Percentiles rank a stretch among this genome's conserved stretches.
Conservation (phyloP, 495 filamentous ascomycete genomes). For the Penicillium malachiteum region DNA sequence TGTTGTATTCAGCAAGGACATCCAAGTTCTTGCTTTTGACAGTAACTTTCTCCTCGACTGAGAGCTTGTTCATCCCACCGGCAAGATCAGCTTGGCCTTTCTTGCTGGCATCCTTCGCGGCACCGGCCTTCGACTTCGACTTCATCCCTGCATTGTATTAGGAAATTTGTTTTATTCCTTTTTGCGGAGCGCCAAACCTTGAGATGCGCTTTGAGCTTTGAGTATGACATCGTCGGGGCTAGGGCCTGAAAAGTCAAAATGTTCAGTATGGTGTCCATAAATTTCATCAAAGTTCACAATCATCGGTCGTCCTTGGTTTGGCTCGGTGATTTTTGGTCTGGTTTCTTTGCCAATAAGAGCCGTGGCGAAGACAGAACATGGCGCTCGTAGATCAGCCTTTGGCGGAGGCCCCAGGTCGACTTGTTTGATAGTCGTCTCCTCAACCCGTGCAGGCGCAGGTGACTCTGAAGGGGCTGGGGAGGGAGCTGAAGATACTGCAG, state of each 20-base stretch:
- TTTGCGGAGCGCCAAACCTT: slow-evolving; percentile 70
- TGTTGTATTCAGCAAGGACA: slow-evolving; percentile 78
- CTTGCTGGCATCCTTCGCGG: slow-evolving; percentile 41
- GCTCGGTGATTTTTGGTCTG: slow-evolving; percentile 34
- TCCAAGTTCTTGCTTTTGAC: slow-evolving; percentile 85
- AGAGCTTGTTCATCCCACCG: slow-evolving; percentile 56
- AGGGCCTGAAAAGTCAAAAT: slow-evolving; percentile 76
- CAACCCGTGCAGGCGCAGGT: slow-evolving; percentile 6
- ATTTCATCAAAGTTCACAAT: slow-evolving; percentile 53
- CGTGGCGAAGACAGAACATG: slow-evolving; percentile 66
- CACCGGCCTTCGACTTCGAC: slow-evolving; percentile 45
- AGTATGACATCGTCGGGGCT: slow-evolving; percentile 92
- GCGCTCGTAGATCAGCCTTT: slow-evolving; percentile 21
- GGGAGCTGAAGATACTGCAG: slow-evolving; percentile 2
- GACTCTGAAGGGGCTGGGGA: slow-evolving; percentile 18
- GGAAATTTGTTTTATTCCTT: slow-evolving; percentile 36
- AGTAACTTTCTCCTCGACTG: slow-evolving; percentile 66
- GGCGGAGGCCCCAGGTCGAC: not conserved
- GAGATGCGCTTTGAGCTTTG: slow-evolving; percentile 73
- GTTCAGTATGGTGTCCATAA: slow-evolving; percentile 49
- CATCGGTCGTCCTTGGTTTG: slow-evolving; percentile 37
- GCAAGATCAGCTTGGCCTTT: slow-evolving; percentile 40
- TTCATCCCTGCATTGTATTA: slow-evolving; percentile 50
- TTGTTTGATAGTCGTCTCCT: no score
- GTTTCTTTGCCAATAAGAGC: slow-evolving; percentile 56